Evolutionary conservation across 371 early-diverging fungal species (phyloP).

Genomic region (Mucor mucedo): DNA sequence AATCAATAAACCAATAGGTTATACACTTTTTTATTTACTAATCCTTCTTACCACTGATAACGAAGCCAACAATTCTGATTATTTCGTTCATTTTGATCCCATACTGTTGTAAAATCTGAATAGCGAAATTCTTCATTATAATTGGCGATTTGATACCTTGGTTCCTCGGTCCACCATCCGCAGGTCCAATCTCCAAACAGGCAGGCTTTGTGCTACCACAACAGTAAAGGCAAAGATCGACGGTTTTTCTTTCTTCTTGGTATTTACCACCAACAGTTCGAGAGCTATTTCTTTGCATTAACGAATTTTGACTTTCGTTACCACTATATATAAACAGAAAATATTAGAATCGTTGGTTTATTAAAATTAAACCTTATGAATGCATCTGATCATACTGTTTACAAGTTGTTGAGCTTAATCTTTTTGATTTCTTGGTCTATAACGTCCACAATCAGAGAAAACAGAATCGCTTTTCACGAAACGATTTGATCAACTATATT

Average conservation of each 20-base stretch:
- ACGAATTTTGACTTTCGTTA: neutral
- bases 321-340: neutral
- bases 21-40: neutral
- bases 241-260: neutral
- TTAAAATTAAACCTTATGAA: neutral
- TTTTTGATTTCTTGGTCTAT: slow-evolving; percentile 3
- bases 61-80: neutral
- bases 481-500: too few relatives aligned
- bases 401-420: neutral
- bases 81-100: neutral
- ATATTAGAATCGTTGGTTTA: neutral
- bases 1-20: neutral
- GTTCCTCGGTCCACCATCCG: neutral
- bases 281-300: neutral
- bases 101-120: neutral
- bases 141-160: neutral
- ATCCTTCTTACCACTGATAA: neutral
- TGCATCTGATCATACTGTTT: neutral
- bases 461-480: too few relatives aligned
- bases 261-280: neutral
- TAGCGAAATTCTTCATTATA: neutral
- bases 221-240: neutral
- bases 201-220: neutral
- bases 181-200: neutral
- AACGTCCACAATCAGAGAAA: slow-evolving; percentile 7